A percentile compares a stretch with the other conserved stretches of the same genome.
These are phyloP conservation scores for Betula pendula DNA, from an alignment of 306 rosid genomes.

Conservation along the genomic window DNA sequence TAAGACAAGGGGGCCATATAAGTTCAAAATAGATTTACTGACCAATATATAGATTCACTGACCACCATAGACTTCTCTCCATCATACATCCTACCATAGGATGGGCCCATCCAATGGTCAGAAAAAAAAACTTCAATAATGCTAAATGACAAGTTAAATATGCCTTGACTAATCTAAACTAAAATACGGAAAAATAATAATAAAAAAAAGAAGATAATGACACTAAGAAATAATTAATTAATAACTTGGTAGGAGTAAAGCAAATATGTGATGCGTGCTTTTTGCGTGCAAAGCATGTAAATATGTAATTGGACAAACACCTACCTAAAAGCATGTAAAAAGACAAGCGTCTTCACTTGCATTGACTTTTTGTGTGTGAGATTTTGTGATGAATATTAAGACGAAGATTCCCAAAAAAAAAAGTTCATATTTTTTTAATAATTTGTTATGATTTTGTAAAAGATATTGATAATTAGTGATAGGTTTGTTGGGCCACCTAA, in stretches of 20 bases:
- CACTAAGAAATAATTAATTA: not conserved
- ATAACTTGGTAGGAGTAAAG: not conserved
- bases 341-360: slow-evolving; percentile 24
- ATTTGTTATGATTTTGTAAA: not conserved
- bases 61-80: not conserved
- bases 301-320: not conserved
- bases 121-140: not conserved
- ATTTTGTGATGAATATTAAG: not conserved
- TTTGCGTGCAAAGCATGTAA: slow-evolving; percentile 20
- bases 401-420: slow-evolving; percentile 7
- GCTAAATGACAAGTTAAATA: not conserved
- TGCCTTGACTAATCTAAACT: not conserved
- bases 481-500: slow-evolving; percentile 31
- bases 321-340: slow-evolving; percentile 24
- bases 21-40: not conserved
- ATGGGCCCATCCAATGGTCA: not conserved
- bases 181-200: not conserved
- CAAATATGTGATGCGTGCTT: not conserved
- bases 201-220: not conserved
- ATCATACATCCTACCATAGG: not conserved
- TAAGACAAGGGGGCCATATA: not conserved
- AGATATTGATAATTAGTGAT: not conserved
- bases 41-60: not conserved
- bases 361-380: slow-evolving; percentile 24
- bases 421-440: not conserved